These are phyloP conservation scores for Metschnikowia vanudenii DNA, from an alignment of 805 yeast genomes.

Conservation along the genomic window DNA sequence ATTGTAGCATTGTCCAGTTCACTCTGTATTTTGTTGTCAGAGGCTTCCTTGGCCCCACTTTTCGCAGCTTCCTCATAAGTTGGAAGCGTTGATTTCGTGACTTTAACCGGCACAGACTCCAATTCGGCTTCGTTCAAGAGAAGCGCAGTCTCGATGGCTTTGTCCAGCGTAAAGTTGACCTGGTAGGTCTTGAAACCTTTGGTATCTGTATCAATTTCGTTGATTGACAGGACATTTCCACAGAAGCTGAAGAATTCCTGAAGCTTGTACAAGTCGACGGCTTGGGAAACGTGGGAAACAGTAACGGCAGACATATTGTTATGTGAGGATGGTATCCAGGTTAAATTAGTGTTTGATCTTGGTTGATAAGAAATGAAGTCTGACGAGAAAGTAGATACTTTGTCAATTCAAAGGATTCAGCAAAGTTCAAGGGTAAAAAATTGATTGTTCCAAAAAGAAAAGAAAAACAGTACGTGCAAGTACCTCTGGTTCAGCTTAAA, in stretches of 20 bases:
- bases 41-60: conserved; percentile 3
- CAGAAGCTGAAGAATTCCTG: conserved; percentile 73
- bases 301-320: conserved; percentile 41
- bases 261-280: conserved; percentile 50
- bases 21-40: conserved; percentile 25
- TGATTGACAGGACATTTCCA: conserved; percentile 48
- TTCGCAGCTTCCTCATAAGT: conserved; percentile 16
- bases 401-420: neutral
- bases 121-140: conserved; percentile 72
- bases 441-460: neutral
- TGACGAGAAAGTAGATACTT: neutral
- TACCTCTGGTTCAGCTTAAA: neutral
- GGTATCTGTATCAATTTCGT: conserved; percentile 27
- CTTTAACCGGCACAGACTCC: conserved; percentile 54
- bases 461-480: neutral
- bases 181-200: conserved; percentile 39
- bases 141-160: conserved; percentile 70
- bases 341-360: too few species aligned
- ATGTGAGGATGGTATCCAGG: too few species aligned
- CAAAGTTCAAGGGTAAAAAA: neutral
- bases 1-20: conserved; percentile 10
- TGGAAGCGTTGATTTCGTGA: conserved; percentile 28
- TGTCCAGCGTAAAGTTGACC: conserved; percentile 53
- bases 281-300: conserved; percentile 55
- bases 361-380: neutral